phyloP scores from a whole-genome alignment of 2,329 filamentous ascomycete species.

The Ceratocystis diversiconidia region DNA sequence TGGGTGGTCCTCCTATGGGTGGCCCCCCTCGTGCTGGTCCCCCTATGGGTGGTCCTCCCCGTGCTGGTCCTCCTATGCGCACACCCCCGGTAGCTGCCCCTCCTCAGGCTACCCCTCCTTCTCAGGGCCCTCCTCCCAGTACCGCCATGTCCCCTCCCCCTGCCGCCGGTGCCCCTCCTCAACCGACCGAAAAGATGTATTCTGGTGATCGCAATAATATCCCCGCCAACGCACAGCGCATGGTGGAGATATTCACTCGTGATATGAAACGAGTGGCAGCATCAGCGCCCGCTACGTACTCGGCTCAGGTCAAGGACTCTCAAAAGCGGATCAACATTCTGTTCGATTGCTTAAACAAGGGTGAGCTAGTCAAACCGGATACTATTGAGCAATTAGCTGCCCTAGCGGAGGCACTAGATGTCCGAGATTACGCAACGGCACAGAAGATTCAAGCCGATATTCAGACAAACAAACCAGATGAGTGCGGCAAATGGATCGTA shows the following conservation, averaged over 20 bases:
- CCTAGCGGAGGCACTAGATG: slow-evolving; percentile 51
- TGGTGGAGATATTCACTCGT: slow-evolving; percentile 66
- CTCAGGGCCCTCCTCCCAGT: slow-evolving; percentile 18
- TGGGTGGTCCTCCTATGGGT: slow-evolving; percentile 20
- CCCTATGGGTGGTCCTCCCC: slow-evolving; percentile 22
- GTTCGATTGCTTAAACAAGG: slow-evolving; percentile 97
- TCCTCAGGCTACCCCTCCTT: slow-evolving; percentile 4
- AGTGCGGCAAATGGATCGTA: slow-evolving; percentile 82
- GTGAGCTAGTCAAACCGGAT: slow-evolving; percentile 70
- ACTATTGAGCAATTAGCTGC: slow-evolving; percentile 55
- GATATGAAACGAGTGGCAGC: slow-evolving; percentile 83
- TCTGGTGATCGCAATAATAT: slow-evolving; percentile 82
- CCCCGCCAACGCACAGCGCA: slow-evolving; percentile 54
- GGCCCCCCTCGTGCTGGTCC: slow-evolving; percentile 28
- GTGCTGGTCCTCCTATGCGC: slow-evolving; percentile 19
- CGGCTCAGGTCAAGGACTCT: slow-evolving; percentile 80
- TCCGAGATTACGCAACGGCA: slow-evolving; percentile 54
- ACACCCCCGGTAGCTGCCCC: slow-evolving; percentile 23
- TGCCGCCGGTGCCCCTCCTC: slow-evolving; percentile 35
- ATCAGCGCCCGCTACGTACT: slow-evolving; percentile 74
- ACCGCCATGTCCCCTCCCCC: slow-evolving; percentile 24
- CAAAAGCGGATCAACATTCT: slow-evolving; percentile 83
- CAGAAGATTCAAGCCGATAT: slow-evolving; percentile 59
- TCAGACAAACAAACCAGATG: slow-evolving; percentile 60
- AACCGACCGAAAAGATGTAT: slow-evolving; percentile 36